Percentiles rank a stretch among this genome's conserved stretches.
Conservation (phyloP, 768 basidiomycete species). For the Phanerochaete carnosa region DNA sequence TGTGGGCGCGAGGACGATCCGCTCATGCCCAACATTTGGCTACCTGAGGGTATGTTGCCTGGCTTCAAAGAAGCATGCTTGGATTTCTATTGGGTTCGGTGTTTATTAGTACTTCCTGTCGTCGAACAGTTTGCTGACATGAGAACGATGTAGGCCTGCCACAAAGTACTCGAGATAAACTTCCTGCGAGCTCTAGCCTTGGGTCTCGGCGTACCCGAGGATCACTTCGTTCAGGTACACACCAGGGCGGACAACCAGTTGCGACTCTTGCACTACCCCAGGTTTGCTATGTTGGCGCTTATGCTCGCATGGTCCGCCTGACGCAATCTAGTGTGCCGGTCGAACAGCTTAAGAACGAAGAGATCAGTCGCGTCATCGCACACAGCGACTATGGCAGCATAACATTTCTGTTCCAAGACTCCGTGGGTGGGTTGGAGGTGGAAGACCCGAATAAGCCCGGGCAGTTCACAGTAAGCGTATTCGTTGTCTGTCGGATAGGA, state of each 20-base stretch:
- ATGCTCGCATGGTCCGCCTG: not conserved
- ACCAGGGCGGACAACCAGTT: constrained; percentile 48
- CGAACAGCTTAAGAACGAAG: constrained; percentile 30
- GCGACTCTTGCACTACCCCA: constrained; percentile 55
- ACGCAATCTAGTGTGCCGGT: constrained; percentile 27
- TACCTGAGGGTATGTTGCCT: constrained; percentile 46
- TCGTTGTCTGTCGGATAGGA: not conserved
- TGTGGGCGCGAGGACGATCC: constrained; percentile 46
- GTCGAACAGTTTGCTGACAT: not conserved
- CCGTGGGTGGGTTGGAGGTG: constrained; percentile 59
- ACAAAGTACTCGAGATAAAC: constrained; percentile 37
- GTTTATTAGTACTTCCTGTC: not conserved
- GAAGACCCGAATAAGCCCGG: constrained; percentile 50
- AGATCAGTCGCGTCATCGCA: constrained; percentile 42
- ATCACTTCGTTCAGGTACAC: constrained; percentile 44
- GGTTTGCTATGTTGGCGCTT: constrained; percentile 9
- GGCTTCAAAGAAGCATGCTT: constrained; percentile 51
- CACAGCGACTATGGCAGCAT: constrained; percentile 56
- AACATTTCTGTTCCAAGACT: constrained; percentile 60
- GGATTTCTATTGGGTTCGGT: constrained; percentile 42
- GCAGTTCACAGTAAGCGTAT: constrained; percentile 28
- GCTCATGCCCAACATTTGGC: constrained; percentile 55
- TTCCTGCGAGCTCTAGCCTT: constrained; percentile 48
- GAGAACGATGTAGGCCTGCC: constrained; percentile 35
- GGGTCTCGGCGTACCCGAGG: constrained; percentile 40